These are phyloP conservation scores for Dorcoceras hygrometricum DNA, from an alignment of 257 asterid genomes.

Conservation along the genomic window DNA sequence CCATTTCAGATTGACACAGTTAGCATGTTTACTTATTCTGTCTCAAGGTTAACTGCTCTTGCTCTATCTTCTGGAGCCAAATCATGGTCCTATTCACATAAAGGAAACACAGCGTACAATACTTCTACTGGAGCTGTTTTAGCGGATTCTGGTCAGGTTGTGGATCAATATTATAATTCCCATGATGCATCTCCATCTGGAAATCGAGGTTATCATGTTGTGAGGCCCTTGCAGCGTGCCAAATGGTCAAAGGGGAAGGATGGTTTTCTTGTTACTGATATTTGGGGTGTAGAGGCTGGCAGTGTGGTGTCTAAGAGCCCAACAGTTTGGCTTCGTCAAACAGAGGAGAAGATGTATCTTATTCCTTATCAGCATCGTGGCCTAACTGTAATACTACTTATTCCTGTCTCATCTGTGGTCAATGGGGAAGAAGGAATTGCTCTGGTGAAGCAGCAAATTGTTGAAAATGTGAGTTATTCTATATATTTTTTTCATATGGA, in stretches of 20 bases:
- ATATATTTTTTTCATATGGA: conserved; percentile 11
- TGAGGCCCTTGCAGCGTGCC: conserved; percentile 85
- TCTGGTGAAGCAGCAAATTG: conserved; percentile 70
- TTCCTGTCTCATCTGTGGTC: conserved; percentile 68
- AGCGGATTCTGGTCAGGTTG: conserved; percentile 38
- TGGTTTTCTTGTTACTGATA: conserved; percentile 80
- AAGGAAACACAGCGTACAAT: conserved; percentile 48
- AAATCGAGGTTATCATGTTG: conserved; percentile 52
- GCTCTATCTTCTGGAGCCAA: conserved; percentile 73
- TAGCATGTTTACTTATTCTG: conserved; percentile 78
- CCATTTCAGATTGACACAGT: conserved; percentile 68
- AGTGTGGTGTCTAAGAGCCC: conserved; percentile 52
- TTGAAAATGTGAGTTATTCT: conserved; percentile 60
- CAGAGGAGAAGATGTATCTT: conserved; percentile 78
- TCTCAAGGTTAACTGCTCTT: conserved; percentile 78
- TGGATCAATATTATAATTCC: conserved; percentile 51
- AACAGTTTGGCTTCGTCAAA: conserved; percentile 67
- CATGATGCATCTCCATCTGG: conserved; percentile 52
- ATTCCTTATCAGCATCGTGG: conserved; percentile 80
- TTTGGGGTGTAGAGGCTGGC: conserved; percentile 78
- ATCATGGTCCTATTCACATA: conserved; percentile 70
- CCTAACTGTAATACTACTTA: conserved; percentile 67
- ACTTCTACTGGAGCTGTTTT: conserved; percentile 48
- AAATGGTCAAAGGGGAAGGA: conserved; percentile 92
- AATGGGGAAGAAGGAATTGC: conserved; percentile 81